Evolutionary conservation across 208 protist genomes (phyloP).

Genomic region (Leishmania tarentolae): DNA sequence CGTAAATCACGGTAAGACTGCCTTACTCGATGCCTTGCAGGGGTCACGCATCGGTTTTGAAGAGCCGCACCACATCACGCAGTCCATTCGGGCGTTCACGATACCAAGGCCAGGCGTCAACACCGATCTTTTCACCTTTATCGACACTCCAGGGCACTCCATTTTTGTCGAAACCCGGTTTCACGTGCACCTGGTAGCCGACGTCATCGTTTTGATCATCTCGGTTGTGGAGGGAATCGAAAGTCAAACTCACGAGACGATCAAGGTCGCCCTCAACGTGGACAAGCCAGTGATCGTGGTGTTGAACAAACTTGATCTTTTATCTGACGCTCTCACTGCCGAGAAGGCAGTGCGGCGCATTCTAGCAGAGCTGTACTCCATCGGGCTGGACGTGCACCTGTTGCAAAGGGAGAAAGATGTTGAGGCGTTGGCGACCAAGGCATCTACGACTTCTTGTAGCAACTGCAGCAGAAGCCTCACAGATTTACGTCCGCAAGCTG

Average conservation of each 20-base stretch:
- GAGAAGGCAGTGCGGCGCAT: constrained; percentile 40
- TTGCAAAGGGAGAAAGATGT: constrained; percentile 49
- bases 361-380: constrained; percentile 46
- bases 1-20: constrained; percentile 90
- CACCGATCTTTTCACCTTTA: constrained; percentile 67
- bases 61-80: constrained; percentile 82
- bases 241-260: constrained; percentile 82
- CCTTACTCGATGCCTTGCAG: constrained; percentile 81
- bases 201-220: constrained; percentile 81
- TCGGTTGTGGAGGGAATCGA: constrained; percentile 81
- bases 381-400: constrained; percentile 75
- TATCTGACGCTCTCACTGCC: constrained; percentile 63
- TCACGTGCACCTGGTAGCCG: constrained; percentile 69
- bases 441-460: not conserved
- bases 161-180: constrained; percentile 84
- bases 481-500: constrained; percentile 9
- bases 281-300: constrained; percentile 88
- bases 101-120: constrained; percentile 19
- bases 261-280: constrained; percentile 87
- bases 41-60: constrained; percentile 41
- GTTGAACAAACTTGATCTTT: constrained; percentile 87
- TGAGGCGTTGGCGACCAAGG: constrained; percentile 18
- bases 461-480: not conserved
- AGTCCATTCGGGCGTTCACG: constrained; percentile 79
- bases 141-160: constrained; percentile 90